Percentiles rank a stretch among this genome's conserved stretches.
These are phyloP conservation scores for Metschnikowia continentalis DNA, from an alignment of 805 yeast species.

Conservation along the genomic window DNA sequence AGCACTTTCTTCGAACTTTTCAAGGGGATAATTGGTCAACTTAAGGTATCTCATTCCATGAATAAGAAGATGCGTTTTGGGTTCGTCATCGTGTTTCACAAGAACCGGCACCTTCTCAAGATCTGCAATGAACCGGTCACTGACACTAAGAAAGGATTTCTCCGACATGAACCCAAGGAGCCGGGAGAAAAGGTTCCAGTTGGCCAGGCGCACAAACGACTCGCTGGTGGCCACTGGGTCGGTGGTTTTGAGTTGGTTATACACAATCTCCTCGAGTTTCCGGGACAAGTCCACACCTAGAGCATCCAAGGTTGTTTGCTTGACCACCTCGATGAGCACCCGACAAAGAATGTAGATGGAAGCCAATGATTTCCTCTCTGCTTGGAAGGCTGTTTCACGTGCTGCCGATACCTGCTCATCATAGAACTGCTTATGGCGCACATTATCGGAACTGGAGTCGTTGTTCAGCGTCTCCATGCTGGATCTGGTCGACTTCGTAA, in stretches of 20 bases:
- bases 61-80: constrained; percentile 67
- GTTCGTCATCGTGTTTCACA: constrained; percentile 37
- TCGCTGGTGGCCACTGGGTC: constrained; percentile 67
- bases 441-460: constrained; percentile 10
- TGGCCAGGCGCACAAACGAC: constrained; percentile 77
- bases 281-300: constrained; percentile 76
- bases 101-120: constrained; percentile 68
- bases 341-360: constrained; percentile 87
- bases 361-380: constrained; percentile 81
- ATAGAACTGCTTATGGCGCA: constrained; percentile 22
- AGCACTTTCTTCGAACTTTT: constrained; percentile 87
- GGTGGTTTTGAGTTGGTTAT: constrained; percentile 80
- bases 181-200: constrained; percentile 90
- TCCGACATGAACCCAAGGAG: constrained; percentile 88
- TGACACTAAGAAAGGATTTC: constrained; percentile 76
- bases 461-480: constrained; percentile 1
- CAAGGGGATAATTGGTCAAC: constrained; percentile 80
- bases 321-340: constrained; percentile 86
- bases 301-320: constrained; percentile 72
- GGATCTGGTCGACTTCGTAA: constrained; percentile 1
- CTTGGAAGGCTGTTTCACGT: constrained; percentile 68
- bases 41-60: constrained; percentile 88
- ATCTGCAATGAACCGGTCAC: constrained; percentile 91
- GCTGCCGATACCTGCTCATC: constrained; percentile 39
- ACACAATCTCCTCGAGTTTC: constrained; percentile 88